phyloP scores from a whole-genome alignment of 306 rosid species.

The Ziziphus jujuba region DNA sequence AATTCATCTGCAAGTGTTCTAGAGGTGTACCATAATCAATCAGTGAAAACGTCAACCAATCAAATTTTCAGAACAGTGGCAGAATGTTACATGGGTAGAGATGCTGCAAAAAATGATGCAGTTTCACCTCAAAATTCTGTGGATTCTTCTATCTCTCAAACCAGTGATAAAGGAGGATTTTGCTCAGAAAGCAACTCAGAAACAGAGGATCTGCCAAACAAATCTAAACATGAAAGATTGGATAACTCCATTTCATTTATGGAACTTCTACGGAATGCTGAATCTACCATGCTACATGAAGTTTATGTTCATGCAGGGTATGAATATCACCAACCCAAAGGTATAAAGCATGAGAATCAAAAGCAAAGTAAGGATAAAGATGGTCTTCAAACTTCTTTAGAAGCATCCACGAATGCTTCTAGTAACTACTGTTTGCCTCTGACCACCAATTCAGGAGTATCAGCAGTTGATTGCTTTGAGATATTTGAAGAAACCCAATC shows the following conservation, averaged over 20 bases:
- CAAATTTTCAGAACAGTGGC: slow-evolving; percentile 35
- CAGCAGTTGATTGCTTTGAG: slow-evolving; percentile 45
- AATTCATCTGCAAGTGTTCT: slow-evolving; percentile 37
- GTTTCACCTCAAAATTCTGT: slow-evolving; percentile 59
- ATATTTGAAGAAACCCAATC: slow-evolving; percentile 40
- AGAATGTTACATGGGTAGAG: slow-evolving; percentile 29
- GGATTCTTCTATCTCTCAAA: slow-evolving; percentile 56
- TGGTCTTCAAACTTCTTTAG: slow-evolving; percentile 33
- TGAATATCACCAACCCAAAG: slow-evolving; percentile 23
- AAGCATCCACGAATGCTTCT: slow-evolving; percentile 36
- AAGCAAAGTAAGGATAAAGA: slow-evolving; percentile 36
- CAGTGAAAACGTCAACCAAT: slow-evolving; percentile 19
- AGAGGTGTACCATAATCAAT: slow-evolving; percentile 12
- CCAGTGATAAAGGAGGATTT: slow-evolving; percentile 60
- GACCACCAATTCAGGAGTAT: slow-evolving; percentile 37
- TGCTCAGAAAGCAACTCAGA: slow-evolving; percentile 74
- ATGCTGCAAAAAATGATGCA: slow-evolving; percentile 29
- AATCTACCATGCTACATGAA: slow-evolving; percentile 42
- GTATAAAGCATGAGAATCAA: slow-evolving; percentile 34
- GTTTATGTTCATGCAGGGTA: slow-evolving; percentile 29
- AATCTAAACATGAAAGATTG: slow-evolving; percentile 33
- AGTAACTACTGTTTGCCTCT: slow-evolving; percentile 30
- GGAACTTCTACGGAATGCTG: slow-evolving; percentile 51
- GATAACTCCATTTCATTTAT: slow-evolving; percentile 36
- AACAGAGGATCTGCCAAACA: slow-evolving; percentile 54